Evolutionary conservation across 2,329 filamentous ascomycete genomes (phyloP), one percentile per base, ranked within the genome.

Genomic region (Aspergillus pseudoglaucus): DNA sequence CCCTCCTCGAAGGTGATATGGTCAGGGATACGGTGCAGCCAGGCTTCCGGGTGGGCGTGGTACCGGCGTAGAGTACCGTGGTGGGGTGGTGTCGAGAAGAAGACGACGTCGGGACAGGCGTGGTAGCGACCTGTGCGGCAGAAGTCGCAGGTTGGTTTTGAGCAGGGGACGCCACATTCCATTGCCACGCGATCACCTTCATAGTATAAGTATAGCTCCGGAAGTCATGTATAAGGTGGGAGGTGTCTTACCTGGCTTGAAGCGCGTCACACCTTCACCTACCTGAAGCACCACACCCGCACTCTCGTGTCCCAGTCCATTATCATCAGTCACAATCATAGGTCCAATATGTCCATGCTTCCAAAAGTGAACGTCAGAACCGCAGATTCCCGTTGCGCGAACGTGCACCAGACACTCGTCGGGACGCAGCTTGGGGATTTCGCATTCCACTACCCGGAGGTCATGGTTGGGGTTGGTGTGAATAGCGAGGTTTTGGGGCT

Each of bases 351-450:
- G 47, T 12, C 54, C 54, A 30, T 55, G 54, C 37, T 57, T 54
- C 54, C 54, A 57, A 44, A 55, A 57, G 32, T 57, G 53, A 4
- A 55, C 51, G 18, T 57, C 53, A 2, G 53, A 55, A 44, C 54
- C 52, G 39, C 53, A 53, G 47, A 54, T 57, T 3, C 52, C 53
- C 3, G 50, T 56, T 15, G 53, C 53, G 12, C 55, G 50, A 22
- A 56, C 48, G 17, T 54, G 52, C 12, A 56, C 43, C 12, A 54
- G 47, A 18, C 51, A 56, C 44, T 51, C 47, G 20, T 53, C 22
- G 3, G 53, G 38, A 2, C 42, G 23, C 44, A 56, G 40, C 9
- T 50, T 46, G 27, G 53, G 52, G 37, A 57, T 52, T 4, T 46
- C 47, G 20, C 52, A 56, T 42, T 57, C 43, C 3, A 53, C 55